These are phyloP conservation scores for Termitomyces sp. DNA, from an alignment of 768 basidiomycete genomes.

Conservation along the genomic window DNA sequence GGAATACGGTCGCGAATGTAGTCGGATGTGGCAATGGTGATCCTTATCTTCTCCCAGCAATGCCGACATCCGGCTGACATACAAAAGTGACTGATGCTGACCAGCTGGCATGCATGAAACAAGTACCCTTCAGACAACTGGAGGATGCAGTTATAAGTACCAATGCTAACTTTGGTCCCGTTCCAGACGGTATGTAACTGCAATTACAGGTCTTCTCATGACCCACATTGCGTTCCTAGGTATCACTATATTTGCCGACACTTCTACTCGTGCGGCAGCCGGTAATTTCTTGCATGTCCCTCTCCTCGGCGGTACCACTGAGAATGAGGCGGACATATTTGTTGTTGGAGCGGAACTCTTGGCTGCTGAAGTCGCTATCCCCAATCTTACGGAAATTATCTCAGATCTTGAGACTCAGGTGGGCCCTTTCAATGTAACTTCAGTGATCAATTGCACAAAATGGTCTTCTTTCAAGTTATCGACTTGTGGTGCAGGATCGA, in stretches of 20 bases:
- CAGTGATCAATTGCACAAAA: no score
- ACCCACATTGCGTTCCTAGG: conserved; percentile 11
- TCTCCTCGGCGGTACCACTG: conserved; percentile 23
- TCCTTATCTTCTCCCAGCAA: neutral
- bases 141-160: conserved; percentile 29
- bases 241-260: conserved; percentile 32
- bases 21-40: conserved; percentile 33
- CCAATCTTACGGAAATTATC: conserved; percentile 25
- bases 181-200: conserved; percentile 26
- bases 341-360: conserved; percentile 24
- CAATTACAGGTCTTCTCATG: neutral
- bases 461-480: no score
- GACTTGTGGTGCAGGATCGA: conserved; percentile 24
- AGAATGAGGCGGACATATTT: conserved; percentile 34
- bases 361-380: conserved; percentile 22
- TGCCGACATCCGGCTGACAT: neutral
- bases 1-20: conserved; percentile 27
- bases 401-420: conserved; percentile 30
- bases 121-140: conserved; percentile 24
- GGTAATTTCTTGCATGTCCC: conserved; percentile 20
- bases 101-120: conserved; percentile 35
- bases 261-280: conserved; percentile 11
- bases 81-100: conserved; percentile 19
- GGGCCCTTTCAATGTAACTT: neutral
- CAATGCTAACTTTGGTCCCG: conserved; percentile 22